phyloP scores from a whole-genome alignment of 2,329 filamentous ascomycete species.

The Diaporthe ilicicola region DNA sequence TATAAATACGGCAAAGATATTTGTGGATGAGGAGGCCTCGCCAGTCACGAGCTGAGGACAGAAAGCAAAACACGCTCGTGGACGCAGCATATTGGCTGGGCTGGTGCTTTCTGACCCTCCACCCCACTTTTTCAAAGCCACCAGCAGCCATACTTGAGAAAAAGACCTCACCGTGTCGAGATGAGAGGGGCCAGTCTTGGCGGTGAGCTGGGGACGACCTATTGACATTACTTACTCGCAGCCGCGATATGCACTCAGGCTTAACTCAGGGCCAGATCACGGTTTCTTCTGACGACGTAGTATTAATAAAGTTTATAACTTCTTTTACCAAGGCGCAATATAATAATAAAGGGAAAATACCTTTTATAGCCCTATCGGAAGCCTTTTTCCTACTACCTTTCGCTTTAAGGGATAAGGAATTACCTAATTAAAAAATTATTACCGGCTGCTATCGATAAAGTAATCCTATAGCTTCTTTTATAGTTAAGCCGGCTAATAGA shows the following conservation, averaged over 20 bases:
- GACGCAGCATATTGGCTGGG: slow-evolving; percentile 21
- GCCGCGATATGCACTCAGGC: slow-evolving; percentile 2
- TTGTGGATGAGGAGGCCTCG: slow-evolving; percentile 21
- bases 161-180: slow-evolving; percentile 16
- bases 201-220: slow-evolving; percentile 5
- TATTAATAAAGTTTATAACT: too few relatives aligned
- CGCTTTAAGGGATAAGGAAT: too few relatives aligned
- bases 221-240: background rate
- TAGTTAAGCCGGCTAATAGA: too few relatives aligned
- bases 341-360: too few relatives aligned
- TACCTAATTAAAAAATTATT: too few relatives aligned
- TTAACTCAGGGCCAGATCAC: background rate
- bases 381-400: too few relatives aligned
- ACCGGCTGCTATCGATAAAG: too few relatives aligned
- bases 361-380: too few relatives aligned
- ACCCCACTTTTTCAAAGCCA: slow-evolving; percentile 26
- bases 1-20: slow-evolving; percentile 2
- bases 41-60: slow-evolving; percentile 19
- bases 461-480: too few relatives aligned
- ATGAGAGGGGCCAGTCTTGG: background rate
- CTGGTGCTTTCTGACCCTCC: slow-evolving; percentile 3
- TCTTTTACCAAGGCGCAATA: too few relatives aligned
- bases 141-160: slow-evolving; percentile 18
- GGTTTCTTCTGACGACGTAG: too few relatives aligned
- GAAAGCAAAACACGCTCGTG: slow-evolving; percentile 16